A percentile compares a stretch with the other conserved stretches of the same genome.
These are phyloP conservation scores for Neonectria faginata DNA, from an alignment of 2,329 filamentous ascomycete species.

Conservation along the genomic window DNA sequence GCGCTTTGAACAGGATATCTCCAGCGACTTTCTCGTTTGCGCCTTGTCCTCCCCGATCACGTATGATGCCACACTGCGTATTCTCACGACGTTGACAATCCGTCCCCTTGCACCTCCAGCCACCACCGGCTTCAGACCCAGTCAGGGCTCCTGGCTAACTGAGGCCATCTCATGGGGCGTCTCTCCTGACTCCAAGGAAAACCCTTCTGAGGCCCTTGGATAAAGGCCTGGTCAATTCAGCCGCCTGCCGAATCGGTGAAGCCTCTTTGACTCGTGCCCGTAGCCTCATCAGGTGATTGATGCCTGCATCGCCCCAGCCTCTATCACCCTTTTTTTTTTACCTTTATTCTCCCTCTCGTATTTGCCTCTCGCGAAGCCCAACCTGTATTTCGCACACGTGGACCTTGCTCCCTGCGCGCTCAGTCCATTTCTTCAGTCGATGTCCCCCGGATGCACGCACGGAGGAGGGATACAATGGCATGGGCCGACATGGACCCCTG, in stretches of 20 bases:
- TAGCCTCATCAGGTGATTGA: constrained; percentile 36
- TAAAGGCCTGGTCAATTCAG: constrained; percentile 13
- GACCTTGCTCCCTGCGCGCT: constrained; percentile 15
- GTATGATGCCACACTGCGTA: neutral
- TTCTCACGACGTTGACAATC: constrained; percentile 2
- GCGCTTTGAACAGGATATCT: constrained; percentile 2
- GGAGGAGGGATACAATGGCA: constrained; percentile 4
- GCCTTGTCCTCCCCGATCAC: neutral
- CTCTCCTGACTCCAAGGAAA: constrained; percentile 21
- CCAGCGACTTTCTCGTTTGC: constrained; percentile 19
- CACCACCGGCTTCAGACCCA: neutral
- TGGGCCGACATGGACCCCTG: constrained; percentile 10
- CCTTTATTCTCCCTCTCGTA: constrained; percentile 12
- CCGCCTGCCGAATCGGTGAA: constrained; percentile 36
- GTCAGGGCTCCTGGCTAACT: constrained; percentile 5
- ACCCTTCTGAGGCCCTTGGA: constrained; percentile 3
- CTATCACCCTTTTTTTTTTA: constrained; percentile 13
- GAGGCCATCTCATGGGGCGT: constrained; percentile 12
- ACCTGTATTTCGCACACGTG: constrained; percentile 26
- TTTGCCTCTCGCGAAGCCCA: constrained; percentile 15
- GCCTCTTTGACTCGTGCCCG: constrained; percentile 26
- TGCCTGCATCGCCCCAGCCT: constrained; percentile 25
- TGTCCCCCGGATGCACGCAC: constrained; percentile 11
- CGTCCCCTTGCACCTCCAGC: constrained; percentile 4
- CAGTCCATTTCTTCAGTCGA: constrained; percentile 5